Conservation (phyloP, 495 filamentous ascomycete genomes). For the Lasiosphaeris hirsuta region DNA sequence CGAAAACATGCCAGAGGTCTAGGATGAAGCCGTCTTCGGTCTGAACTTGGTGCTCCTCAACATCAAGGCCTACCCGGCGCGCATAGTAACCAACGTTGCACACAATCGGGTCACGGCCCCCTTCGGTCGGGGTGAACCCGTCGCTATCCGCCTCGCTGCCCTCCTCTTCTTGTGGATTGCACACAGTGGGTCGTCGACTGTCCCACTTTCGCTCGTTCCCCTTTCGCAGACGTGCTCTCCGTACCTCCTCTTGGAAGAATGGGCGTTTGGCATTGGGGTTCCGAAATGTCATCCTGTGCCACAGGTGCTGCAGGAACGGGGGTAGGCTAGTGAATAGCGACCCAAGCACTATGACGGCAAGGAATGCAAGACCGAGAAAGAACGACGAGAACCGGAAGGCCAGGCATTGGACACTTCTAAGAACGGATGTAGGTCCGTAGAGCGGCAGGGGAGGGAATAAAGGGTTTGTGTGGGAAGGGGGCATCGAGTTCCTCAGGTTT, state of each 20-base stretch:
- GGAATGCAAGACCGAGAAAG: conserved; percentile 71
- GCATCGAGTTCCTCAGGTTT: conserved; percentile 43
- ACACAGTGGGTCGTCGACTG: conserved; percentile 32
- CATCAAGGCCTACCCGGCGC: conserved; percentile 79
- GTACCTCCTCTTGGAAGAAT: conserved; percentile 66
- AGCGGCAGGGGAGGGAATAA: conserved; percentile 84
- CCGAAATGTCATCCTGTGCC: conserved; percentile 48
- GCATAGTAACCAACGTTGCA: conserved; percentile 88
- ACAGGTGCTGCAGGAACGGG: conserved; percentile 41
- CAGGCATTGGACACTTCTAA: conserved; percentile 61
- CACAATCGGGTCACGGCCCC: conserved; percentile 71
- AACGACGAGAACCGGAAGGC: conserved; percentile 63
- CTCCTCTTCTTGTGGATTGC: conserved; percentile 22
- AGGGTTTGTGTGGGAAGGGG: conserved; percentile 68
- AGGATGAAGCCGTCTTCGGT: conserved; percentile 96
- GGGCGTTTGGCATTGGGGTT: conserved; percentile 58
- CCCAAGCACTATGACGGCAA: conserved; percentile 71
- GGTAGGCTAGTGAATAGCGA: conserved; percentile 62
- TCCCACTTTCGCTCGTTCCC: conserved; percentile 62
- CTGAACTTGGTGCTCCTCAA: conserved; percentile 79
- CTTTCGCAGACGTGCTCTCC: conserved; percentile 49
- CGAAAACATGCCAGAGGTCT: conserved; percentile 83
- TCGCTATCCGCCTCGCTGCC: conserved; percentile 40
- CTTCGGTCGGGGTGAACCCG: conserved; percentile 69
- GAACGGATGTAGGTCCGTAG: conserved; percentile 68